Evolutionary conservation across 2,329 filamentous ascomycete genomes (phyloP), one percentile per base, ranked within the genome.

Genomic region (Ophiocordyceps sinensis): DNA sequence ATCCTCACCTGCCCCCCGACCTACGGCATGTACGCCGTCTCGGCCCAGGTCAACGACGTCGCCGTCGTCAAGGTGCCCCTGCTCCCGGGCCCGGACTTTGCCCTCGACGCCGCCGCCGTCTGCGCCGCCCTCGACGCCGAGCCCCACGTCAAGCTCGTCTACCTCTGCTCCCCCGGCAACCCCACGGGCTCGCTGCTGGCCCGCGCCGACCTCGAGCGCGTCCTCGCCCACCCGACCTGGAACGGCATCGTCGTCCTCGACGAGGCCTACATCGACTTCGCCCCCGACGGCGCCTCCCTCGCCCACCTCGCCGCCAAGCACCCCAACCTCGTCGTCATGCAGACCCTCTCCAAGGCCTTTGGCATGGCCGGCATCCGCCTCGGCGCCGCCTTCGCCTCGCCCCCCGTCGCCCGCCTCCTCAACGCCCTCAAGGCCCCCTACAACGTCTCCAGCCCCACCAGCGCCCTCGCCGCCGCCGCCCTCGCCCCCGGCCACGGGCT

Each of bases 21-120:
- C 1, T 98, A 98, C 60, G 91, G 91, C 64, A 98, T 98, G 91
- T 98, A 98, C 68, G 71, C 77, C 37, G 91, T 98, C 15, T 93
- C 85, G 7, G 91, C 91, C 1, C 83, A 93, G 57, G 82, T 95
- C 50, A 98, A 98, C 66, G 91, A 96, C 56, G 71, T 98, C 17
- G 73, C 73, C 37, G 76, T 96, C 23, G 81, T 93, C 51, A 85
- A 83, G 57, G 79, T 96, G n/a, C 87, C 88, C 0, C 69, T 96
- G 19, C 72, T 84, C 38, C 71, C 74, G 1, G 74, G 78, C 2
- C 79, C 85, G 2, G 68, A 62, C 5, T 98, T 96, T 61, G 71
- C 70, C 36, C 70, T 95, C 50, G 79, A 91, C 60, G 67, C 85
- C 2, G 65, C 75, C 9, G 74, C 76, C 45, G 79, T 98, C 51